Evolutionary conservation across 2,329 filamentous ascomycete species (phyloP).

Genomic region (Exophiala phaeomuriformis): DNA sequence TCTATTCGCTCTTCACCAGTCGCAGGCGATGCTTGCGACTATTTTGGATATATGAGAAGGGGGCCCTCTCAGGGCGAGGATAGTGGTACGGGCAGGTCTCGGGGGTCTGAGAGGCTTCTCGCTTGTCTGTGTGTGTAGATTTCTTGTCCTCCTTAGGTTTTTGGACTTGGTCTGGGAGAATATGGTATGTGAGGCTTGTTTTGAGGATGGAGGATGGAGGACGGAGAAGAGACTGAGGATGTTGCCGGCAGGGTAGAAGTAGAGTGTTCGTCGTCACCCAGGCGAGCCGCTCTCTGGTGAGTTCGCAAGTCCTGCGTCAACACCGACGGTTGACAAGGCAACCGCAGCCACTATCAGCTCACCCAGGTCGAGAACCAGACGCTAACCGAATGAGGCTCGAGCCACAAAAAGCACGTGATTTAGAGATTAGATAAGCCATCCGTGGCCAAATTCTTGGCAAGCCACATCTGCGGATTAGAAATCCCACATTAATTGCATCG

Average conservation of each 20-base stretch:
- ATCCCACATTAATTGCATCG: background rate
- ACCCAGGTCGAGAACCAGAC: background rate
- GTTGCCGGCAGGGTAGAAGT: constrained; percentile 12
- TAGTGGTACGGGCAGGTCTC: constrained; percentile 12
- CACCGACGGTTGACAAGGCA: constrained; percentile 1
- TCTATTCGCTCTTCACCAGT: constrained; percentile 22
- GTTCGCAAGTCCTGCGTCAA: background rate
- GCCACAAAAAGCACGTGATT: background rate
- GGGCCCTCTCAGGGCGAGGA: constrained; percentile 26
- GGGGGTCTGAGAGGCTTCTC: constrained; percentile 24
- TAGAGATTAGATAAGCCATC: background rate
- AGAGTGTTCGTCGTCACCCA: constrained; percentile 2
- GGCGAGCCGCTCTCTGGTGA: background rate
- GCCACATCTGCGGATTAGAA: background rate
- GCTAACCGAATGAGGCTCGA: background rate
- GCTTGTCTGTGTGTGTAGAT: constrained; percentile 13
- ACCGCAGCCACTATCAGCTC: background rate
- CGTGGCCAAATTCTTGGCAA: background rate
- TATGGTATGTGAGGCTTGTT: constrained; percentile 5
- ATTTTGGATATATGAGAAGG: constrained; percentile 13
- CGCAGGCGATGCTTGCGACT: constrained; percentile 22
- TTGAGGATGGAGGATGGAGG: constrained; percentile 7
- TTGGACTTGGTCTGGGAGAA: constrained; percentile 1
- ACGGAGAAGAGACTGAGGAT: constrained; percentile 3
- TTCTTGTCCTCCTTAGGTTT: constrained; percentile 6